Evolutionary conservation across 139 green algal species (phyloP), one percentile per base, ranked within the genome.

Genomic region (Medakamo hakoo): DNA sequence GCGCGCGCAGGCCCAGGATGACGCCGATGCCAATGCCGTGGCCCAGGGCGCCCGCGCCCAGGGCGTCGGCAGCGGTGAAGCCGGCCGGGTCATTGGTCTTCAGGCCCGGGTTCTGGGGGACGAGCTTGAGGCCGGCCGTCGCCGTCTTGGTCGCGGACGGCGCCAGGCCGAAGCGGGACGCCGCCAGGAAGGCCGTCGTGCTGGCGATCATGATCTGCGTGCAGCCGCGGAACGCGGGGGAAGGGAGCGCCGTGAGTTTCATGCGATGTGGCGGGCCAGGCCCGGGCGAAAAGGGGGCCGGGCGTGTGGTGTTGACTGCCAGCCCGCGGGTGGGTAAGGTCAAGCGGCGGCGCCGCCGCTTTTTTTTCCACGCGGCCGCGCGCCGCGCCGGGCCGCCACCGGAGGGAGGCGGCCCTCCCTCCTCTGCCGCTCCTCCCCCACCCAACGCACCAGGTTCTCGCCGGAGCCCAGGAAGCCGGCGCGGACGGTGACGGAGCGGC

Each of bases 131-230:
- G 57, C 78, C 81, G 58, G 85, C 74, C 60, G 70, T 82, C 25
- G 88, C 76, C 60, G 71, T 64, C 63, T 78, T 81, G 74, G 85
- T 96, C 22, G 82, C 78, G 26, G 85, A 86, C 29, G 90, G 90
- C 24, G 90, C 91, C 27, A 97, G 74, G 64, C 90, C 90, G 60
- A 97, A 93, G 63, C 89, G 81, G 70, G 84, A 89, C 29, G 90
- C 88, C 27, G 80, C 70, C 57, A 97, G 73, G 76, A 72, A 85
- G 4, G 81, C 49, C 26, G 76, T 69, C 58, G 85, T 95, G 71
- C 76, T 89, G 20, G 78, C 80, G 26, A 95, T 70, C 79, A 97
- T 88, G 75, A 97, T 97, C 88, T 94, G 79, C 57, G 70, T 1
- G 24, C 3, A 58, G 58, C 49, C 29, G 9, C 59, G 19, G 28